Conservation (phyloP, 1,284 basidiomycete genomes). For the Erythrobasidium hasegawianum region DNA sequence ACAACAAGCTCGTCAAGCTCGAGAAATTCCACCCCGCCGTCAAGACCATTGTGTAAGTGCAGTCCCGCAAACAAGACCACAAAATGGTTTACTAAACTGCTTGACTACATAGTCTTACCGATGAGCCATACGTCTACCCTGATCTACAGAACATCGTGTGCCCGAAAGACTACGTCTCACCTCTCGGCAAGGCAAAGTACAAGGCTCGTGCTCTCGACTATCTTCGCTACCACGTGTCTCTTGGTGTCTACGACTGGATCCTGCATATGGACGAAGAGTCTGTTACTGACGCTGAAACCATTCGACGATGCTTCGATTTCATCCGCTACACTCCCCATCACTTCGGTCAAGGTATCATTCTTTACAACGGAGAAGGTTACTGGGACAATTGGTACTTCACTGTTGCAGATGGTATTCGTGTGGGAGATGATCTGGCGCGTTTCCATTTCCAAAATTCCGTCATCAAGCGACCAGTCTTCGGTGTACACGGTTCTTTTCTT, state of each 20-base stretch:
- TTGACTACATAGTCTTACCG: conserved; percentile 44
- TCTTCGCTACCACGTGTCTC: conserved; percentile 50
- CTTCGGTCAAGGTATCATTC: conserved; percentile 52
- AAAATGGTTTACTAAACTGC: too few relatives aligned
- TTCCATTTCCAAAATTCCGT: conserved; percentile 52
- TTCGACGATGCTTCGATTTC: conserved; percentile 51
- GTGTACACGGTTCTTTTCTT: conserved; percentile 52
- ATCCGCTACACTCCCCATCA: conserved; percentile 51
- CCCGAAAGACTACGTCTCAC: conserved; percentile 51
- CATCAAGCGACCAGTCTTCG: conserved; percentile 51
- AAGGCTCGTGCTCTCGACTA: conserved; percentile 52
- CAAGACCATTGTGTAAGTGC: conserved; percentile 47
- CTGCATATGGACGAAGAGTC: conserved; percentile 52
- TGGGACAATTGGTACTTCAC: conserved; percentile 53
- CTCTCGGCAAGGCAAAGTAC: conserved; percentile 51
- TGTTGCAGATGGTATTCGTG: conserved; percentile 52
- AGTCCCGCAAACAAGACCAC: neutral
- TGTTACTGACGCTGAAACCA: conserved; percentile 50
- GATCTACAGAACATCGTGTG: conserved; percentile 52
- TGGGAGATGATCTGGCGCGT: conserved; percentile 52
- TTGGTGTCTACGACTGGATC: conserved; percentile 52
- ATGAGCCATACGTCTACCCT: conserved; percentile 51
- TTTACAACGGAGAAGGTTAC: conserved; percentile 52
- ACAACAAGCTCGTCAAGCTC: conserved; percentile 50
- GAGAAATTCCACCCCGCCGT: conserved; percentile 52